Evolutionary conservation across 2,329 filamentous ascomycete species (phyloP).

Genomic region (Dactylellina cionopaga): DNA sequence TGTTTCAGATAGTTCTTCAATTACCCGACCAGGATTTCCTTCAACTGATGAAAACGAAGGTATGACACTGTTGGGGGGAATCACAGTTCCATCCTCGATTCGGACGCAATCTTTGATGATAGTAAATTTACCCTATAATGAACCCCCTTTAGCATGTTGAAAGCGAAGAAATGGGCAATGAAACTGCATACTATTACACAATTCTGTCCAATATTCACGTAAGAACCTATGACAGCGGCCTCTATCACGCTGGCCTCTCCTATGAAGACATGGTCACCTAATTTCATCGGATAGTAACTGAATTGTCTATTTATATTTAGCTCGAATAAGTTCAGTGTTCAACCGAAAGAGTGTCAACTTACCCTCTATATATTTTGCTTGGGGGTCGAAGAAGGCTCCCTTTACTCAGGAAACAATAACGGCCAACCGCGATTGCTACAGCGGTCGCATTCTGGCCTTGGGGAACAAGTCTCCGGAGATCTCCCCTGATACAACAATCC

Average conservation of each 20-base stretch:
- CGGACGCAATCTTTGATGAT: constrained; percentile 94
- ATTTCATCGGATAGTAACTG: constrained; percentile 87
- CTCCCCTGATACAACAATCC: constrained; percentile 91
- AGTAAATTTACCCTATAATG: constrained; percentile 62
- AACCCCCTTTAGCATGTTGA: not conserved
- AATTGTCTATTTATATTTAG: constrained; percentile 62
- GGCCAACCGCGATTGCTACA: constrained; percentile 84
- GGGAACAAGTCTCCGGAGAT: constrained; percentile 73
- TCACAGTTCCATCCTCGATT: constrained; percentile 82
- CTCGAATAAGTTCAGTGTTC: not conserved
- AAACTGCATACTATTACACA: constrained; percentile 68
- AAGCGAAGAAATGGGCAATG: not conserved
- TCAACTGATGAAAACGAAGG: constrained; percentile 93
- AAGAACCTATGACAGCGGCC: constrained; percentile 81
- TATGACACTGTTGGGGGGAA: constrained; percentile 89
- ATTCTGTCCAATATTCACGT: constrained; percentile 83
- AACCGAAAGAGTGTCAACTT: not conserved
- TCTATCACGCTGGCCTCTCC: constrained; percentile 79
- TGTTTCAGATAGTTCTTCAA: constrained; percentile 82
- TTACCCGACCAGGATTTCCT: constrained; percentile 78
- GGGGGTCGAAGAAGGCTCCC: constrained; percentile 84
- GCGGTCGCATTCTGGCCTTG: constrained; percentile 61
- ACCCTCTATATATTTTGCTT: constrained; percentile 80
- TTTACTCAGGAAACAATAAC: constrained; percentile 87
- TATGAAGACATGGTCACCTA: constrained; percentile 94